Evolutionary conservation across 371 early-diverging fungal species (phyloP), one percentile per base, ranked within the genome.

Genomic region (Mortierella sp.): DNA sequence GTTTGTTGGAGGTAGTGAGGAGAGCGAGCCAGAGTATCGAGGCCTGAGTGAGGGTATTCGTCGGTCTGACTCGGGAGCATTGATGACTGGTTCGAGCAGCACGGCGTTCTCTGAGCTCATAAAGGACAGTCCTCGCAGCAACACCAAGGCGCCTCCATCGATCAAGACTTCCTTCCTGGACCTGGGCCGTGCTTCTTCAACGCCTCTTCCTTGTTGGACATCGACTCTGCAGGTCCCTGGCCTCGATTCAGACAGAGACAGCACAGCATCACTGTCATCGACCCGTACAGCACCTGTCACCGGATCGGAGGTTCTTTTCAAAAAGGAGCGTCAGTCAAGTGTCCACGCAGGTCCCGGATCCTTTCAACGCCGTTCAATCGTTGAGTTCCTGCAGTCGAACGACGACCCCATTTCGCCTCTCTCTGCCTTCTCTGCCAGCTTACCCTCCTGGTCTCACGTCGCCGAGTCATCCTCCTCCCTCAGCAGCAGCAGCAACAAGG

Each of bases 371-470:
- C 79, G 70, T 27, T 79, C 79, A 11, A 48, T 75, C 44, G 75
- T 79, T 2, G 75, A 79, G 27, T 43, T 79, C 41, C 44, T 79
- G 11, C 79, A 79, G 75, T 74, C 75, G 18, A 75, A 75, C 16
- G 75, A 75, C 3, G 60, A 55, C 16, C 79, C 75, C 4, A 35
- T 79, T 41, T 79, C 79, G 21, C 79, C 79, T 2, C 71, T 79
- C 11, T 71, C 79, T 32, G 79, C 79, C 41, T 68, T 79, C 14
- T 79, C 79, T 5, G 79, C 79, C 56, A 75, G 71, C 48, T 55
- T 79, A 18, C 79, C 79, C 18, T 58, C 55, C 6, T 74, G 70
- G 71, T 58, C 44, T 8, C 32, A 55, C 41, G 24, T 44, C 6
- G 70, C 56, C 6, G 6, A 32, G 72, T 18, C 29, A 41, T 44